phyloP scores from a whole-genome alignment of 352 stramenopile genomes.

The Phytophthora niederhauseri region DNA sequence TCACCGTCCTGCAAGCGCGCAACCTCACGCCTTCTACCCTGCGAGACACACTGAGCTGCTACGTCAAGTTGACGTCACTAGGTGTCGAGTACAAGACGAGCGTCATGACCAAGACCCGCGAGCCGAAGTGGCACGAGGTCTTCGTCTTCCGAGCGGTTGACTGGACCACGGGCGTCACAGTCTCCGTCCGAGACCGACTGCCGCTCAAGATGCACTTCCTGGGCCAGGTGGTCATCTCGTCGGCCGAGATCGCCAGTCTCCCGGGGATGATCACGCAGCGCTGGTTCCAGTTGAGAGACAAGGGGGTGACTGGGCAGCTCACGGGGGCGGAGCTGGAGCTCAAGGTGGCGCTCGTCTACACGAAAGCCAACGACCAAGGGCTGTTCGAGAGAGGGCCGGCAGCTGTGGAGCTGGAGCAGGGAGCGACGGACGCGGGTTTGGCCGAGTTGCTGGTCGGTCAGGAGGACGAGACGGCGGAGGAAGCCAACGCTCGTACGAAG shows the following conservation, averaged over 20 bases:
- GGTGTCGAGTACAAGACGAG: constrained; percentile 75
- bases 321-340: constrained; percentile 70
- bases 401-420: constrained; percentile 21
- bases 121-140: constrained; percentile 78
- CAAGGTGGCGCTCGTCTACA: constrained; percentile 75
- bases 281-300: constrained; percentile 66
- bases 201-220: constrained; percentile 78
- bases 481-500: constrained; percentile 40
- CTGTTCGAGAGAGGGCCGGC: constrained; percentile 26
- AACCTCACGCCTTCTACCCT: constrained; percentile 51
- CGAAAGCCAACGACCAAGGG: constrained; percentile 57
- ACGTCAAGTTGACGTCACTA: constrained; percentile 74
- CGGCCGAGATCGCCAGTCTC: constrained; percentile 53
- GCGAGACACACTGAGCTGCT: constrained; percentile 69
- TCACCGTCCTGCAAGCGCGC: constrained; percentile 73
- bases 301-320: constrained; percentile 32
- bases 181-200: constrained; percentile 75
- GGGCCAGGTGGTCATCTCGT: constrained; percentile 63
- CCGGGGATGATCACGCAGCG: constrained; percentile 65
- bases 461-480: constrained; percentile 81
- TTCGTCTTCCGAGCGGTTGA: constrained; percentile 77
- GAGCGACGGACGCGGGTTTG: constrained; percentile 10
- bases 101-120: constrained; percentile 63
- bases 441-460: constrained; percentile 57
- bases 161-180: constrained; percentile 64